Evolutionary conservation across 768 basidiomycete species (phyloP), one percentile per base, ranked within the genome.

Genomic region (Tylopilus plumbeoviolaceoides): DNA sequence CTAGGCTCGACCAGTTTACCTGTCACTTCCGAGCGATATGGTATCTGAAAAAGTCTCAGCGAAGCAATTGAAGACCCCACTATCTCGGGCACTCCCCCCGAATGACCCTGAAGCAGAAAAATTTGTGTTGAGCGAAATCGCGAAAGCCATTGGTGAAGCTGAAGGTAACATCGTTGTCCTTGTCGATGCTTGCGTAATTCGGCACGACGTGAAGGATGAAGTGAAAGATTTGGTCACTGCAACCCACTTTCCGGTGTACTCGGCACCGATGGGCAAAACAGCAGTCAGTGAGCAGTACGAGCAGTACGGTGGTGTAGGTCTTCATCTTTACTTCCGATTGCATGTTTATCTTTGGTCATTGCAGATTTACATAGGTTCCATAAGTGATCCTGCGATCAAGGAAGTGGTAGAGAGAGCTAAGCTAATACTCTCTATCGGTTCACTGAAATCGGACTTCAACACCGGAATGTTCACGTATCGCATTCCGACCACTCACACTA

Each of bases 401-500:
- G 79, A 83, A 48, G 81, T 76, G 55, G 82, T 94, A 27, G 91
- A 95, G 69, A 73, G 65, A 3, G 83, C 90, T 5, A 87, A 85
- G 58, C 73, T 94, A 40, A 82, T 91, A 47, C 63, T 95, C 12
- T 87, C 87, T 12, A 73, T 95, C 53, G 89, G 90, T 5, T 54
- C 73, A 1, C 72, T 90, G 46, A 81, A 80, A 64, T 83, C 79
- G 43, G 91, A 95, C 67, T 92, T 91, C 75, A 95, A 95, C 69
- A 90, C 89, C 1, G 92, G 91, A 30, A 87, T 87, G 67, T 93
- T 91, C 69, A 86, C 87, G 0, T 91, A 89, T 61, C 80, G 78
- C 46, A 83, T 87, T 43, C 82, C 85, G 5, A 74, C 74, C 0
- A 66, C 69, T 11, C 75, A 75, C 38, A 83, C 81, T 14, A 73